phyloP scores from a whole-genome alignment of 345 rosid species.

The Eucalyptus shirleyi region DNA sequence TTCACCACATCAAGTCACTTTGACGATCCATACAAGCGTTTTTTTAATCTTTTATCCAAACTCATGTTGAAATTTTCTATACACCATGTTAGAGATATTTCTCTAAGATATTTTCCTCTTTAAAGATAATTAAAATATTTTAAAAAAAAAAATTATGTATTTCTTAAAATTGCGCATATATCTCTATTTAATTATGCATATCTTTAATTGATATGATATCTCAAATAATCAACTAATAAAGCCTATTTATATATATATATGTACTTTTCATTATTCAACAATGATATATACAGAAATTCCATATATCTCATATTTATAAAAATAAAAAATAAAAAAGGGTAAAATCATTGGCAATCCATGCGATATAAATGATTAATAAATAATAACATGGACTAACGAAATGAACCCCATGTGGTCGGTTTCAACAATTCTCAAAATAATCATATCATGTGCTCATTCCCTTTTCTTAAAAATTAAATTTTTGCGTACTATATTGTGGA shows the following conservation, averaged over 20 bases:
- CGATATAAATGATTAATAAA: neutral
- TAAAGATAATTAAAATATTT: neutral
- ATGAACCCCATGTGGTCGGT: neutral
- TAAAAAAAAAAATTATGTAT: fast-evolving
- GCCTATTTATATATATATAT: fast-evolving
- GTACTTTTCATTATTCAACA: neutral
- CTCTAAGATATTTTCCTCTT: neutral
- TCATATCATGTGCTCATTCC: neutral
- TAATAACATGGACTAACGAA: neutral
- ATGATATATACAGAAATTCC: neutral
- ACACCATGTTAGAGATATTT: neutral
- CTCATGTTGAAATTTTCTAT: neutral
- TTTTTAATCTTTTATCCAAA: neutral
- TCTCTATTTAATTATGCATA: neutral
- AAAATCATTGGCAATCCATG: neutral
- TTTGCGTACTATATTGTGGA: neutral
- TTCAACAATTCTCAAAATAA: neutral
- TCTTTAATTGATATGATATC: neutral
- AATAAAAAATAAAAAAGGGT: no score
- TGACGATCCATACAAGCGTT: neutral
- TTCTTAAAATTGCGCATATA: neutral
- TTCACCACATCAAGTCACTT: neutral
- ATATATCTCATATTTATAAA: neutral
- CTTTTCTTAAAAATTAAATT: neutral
- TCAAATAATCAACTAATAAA: neutral